Base-by-base conservation (phyloP, 306 rosid species). In the Vigna angularis region DNA sequence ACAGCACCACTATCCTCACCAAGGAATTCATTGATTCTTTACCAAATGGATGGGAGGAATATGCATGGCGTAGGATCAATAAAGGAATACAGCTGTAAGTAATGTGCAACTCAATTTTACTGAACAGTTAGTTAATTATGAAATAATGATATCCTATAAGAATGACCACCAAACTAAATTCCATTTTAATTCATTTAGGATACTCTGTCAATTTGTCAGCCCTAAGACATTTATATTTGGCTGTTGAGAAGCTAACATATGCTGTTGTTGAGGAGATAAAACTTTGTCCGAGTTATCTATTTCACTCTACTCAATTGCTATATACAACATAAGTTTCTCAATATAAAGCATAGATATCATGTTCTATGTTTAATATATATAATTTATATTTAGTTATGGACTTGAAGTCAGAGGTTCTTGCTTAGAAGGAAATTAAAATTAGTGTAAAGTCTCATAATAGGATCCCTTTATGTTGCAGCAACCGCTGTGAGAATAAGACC, bases 41-140 rank as follows among this genome's bases (percentile, higher is more conserved):
- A 70, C 99, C 96, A 78, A 91, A 93, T 82, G 99, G 99, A 83
- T 96, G 99, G 99, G 94, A 87, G 86, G 96, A 96, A 64, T 96
- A 93, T 80, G 99, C 99, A 9, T 96, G 98, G 99, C 93, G 87
- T 42, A 93, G 99, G 94, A 93, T 96, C 84, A 96, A 96, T 78
- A 93, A 93, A 85, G 99, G 99, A 88, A 61, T 83, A 77, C 86
- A 30, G 32, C 93, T 93, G 99, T 95, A 78, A 88, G 98, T 89
- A 79, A 62, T 81, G 16, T 56, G 56, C 20, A 16, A 32, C 48
- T 42, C 71, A 78, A 63, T 65, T 53, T 75, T 57, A 81, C 73
- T 24, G 34, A 75, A 55, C 13, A 55, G 12, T 56, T 55, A 45
- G 53, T 70, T 70, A 81, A 66, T 55, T 61, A 56, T 76, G 61